Evolutionary conservation across 257 asterid genomes (phyloP).

Genomic region (Solanum commersonii): DNA sequence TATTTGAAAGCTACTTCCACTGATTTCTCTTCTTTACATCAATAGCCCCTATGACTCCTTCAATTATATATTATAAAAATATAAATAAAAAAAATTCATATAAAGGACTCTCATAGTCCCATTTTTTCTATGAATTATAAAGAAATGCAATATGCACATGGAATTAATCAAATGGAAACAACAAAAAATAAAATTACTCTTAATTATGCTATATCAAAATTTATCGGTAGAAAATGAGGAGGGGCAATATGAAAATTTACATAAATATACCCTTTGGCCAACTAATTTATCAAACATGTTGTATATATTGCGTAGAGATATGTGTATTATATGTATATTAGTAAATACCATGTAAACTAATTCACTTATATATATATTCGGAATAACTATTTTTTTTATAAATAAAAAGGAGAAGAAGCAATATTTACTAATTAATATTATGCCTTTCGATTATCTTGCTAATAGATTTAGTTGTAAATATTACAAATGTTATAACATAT

Average conservation of each 20-base stretch:
- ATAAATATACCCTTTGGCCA: neutral
- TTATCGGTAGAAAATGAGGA: neutral
- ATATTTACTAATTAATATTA: too few species aligned
- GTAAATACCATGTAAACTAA: too few species aligned
- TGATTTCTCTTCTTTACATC: neutral
- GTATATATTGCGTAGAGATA: too few species aligned
- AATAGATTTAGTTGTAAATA: neutral
- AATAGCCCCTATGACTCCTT: neutral
- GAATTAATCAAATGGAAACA: neutral
- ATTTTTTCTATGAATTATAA: neutral
- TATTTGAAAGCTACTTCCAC: neutral
- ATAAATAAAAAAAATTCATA: too few species aligned
- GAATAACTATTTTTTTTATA: too few species aligned
- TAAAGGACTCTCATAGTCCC: neutral
- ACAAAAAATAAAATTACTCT: neutral
- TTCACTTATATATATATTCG: too few species aligned
- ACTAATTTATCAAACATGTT: neutral
- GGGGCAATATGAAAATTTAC: neutral
- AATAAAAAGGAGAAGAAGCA: too few species aligned
- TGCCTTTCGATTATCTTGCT: neutral
- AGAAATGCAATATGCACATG: neutral
- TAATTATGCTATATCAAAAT: neutral
- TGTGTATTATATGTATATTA: too few species aligned
- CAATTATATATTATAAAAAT: too few species aligned
- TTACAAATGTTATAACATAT: neutral